Evolutionary conservation across 306 rosid species (phyloP), one percentile per base, ranked within the genome.

Genomic region (Hippophae rhamnoides): DNA sequence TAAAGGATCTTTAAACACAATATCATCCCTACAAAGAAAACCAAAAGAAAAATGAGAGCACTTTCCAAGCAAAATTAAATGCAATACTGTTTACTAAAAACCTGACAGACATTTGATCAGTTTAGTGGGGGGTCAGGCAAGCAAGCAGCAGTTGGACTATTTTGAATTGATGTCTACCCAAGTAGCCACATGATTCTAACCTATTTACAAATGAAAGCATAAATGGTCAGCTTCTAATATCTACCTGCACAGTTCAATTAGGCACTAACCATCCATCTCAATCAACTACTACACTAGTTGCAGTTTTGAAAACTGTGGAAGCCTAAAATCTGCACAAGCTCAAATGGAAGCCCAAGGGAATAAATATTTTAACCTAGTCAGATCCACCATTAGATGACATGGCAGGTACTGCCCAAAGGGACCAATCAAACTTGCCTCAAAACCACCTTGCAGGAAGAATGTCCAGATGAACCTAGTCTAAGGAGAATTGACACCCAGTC

Each of bases 1-100:
- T 49, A 86, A 69, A 26, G 97, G 97, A 71, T 90, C 95, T 72
- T 84, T 86, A 13, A 90, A 79, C 7, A 85, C 84, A n/a, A 90
- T 72, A 72, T 90, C 95, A 58, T 90, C 94, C 94, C 97, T 87
- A 68, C 44, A 65, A 57, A 67, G 9, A 49, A 46, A 13, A 40
- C 4, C 43, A 11, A 54, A 55, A n/a, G 23, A 41, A n/a, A 5
- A 12, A 51, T 72, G 7, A 56, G 60, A 53, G 44, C 41, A 10
- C 31, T 10, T 10, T 10, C 44, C 13, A 56, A 40, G 42, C 43
- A 5, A 31, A 31, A 31, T 31, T 31, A 2, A 31, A 31, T 31
- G 3, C 38, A 31, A 31, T 31, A 31, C 38, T 31, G 38, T 31
- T 31, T 31, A 31, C 38, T 31, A 4, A 31, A 31, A 31, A 31